Base-by-base conservation (phyloP, 225 moss, liverwort and hornwort genomes). In the Climacium dendroides region DNA sequence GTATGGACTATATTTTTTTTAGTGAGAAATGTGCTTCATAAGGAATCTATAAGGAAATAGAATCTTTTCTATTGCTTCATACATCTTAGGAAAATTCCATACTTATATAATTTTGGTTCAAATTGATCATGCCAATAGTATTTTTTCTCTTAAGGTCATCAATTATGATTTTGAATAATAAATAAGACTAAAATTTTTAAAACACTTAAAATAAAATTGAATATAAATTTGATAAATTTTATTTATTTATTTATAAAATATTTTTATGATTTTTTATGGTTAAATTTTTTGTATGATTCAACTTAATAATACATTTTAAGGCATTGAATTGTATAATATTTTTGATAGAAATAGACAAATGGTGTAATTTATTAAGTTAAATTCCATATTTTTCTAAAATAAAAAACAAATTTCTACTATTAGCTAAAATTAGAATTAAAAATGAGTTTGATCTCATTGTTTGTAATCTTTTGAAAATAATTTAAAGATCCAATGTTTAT, bases 1-100 rank as follows among this genome's bases (percentile, higher is more conserved):
- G 6, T 26, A 18, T 28, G 11, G 5, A 47, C 4, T 41, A 4
- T 0, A 8, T 29, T 20, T 13, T 19, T 61, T 13, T 0, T 1
- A 7, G 3, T 9, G 9, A 47, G 2, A 60, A 9, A 22, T 59
- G 12, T 19, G 3, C 6, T 41, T 39, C 5, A 55, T 3, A 13
- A 20, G 8, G 2, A 43, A 58, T 29, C 3, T 43, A 2, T 28
- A 79, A 29, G 0, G 4, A 30, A 8, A 43, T 45, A 43, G 9
- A 79, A 59, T 43, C 5, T 29, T 29, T 79, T 58, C 2, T 43
- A 37, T 6, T 43, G 4, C 19, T 57, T 19, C 1, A 29, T 41
- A 41, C 3, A 41, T 59, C 5, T n/a, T 25, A 53, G 4, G 19
- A 35, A 0, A 77, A 24, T 6, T 3, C 16, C 2, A 35, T 15